A percentile compares a stretch with the other conserved stretches of the same genome.
Conservation (phyloP, 257 asterid genomes). For the Fraxinus cuspidata region DNA sequence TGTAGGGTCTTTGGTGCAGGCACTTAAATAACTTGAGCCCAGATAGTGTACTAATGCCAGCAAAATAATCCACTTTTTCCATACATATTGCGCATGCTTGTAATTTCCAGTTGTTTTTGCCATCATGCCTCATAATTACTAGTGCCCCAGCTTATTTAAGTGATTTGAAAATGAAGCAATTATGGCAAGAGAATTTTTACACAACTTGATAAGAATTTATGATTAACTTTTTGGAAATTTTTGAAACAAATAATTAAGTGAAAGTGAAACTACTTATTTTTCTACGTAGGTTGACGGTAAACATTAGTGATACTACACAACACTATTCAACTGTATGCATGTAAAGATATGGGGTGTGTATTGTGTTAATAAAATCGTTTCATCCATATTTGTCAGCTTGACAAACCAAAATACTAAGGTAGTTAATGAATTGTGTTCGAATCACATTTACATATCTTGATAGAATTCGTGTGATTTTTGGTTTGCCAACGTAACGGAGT, state of each 20-base stretch:
- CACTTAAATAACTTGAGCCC: background rate
- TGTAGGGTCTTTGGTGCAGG: background rate
- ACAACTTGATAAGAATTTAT: background rate
- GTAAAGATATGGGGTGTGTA: no score
- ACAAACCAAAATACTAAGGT: no score
- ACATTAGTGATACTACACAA: no score
- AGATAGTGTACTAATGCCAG: background rate
- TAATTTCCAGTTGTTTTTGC: background rate
- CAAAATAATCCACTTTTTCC: background rate
- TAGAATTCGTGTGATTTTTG: no score
- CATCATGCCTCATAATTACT: background rate
- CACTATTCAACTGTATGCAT: no score
- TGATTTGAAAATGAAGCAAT: background rate
- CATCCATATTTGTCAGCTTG: no score
- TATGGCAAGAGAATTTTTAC: background rate
- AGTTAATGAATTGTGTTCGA: no score
- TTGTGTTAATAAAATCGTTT: no score
- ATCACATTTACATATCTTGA: no score
- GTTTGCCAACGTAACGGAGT: no score
- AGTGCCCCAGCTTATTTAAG: background rate
- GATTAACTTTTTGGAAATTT: background rate
- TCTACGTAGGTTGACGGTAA: no score
- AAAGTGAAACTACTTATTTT: no score
- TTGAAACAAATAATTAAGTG: background rate
- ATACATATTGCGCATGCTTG: background rate